A percentile compares a stretch with the other conserved stretches of the same genome.
Evolutionary conservation across 164 flowering plant species (phyloP).

Genomic region (Buxus sempervirens): DNA sequence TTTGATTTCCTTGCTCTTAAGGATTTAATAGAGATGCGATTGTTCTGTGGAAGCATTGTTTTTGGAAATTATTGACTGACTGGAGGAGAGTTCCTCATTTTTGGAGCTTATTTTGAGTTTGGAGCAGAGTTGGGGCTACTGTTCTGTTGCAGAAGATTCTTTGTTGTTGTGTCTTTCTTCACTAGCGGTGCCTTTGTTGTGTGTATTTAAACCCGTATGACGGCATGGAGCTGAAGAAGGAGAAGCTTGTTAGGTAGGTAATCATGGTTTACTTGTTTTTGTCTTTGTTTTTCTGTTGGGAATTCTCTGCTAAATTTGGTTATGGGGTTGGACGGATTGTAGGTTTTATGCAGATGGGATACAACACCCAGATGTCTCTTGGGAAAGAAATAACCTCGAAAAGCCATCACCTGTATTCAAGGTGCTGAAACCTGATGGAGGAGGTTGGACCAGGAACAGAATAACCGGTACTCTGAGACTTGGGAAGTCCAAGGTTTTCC

Average conservation of each 20-base stretch:
- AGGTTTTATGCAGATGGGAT: slow-evolving; percentile 66
- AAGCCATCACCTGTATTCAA: slow-evolving; percentile 35
- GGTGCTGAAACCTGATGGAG: slow-evolving; percentile 28
- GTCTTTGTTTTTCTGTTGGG: not conserved
- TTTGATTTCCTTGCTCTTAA: no score
- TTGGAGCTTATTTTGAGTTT: no score
- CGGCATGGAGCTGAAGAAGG: slow-evolving; percentile 50
- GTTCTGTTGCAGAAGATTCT: no score
- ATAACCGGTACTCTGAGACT: slow-evolving; percentile 25
- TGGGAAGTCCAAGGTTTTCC: slow-evolving; percentile 45
- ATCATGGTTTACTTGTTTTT: slow-evolving; percentile 1
- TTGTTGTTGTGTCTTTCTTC: no score
- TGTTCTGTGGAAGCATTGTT: no score
- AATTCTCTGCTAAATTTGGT: slow-evolving; percentile 5
- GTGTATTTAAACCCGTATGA: not conserved
- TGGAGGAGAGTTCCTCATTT: no score
- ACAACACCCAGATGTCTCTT: slow-evolving; percentile 25
- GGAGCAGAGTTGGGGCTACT: no score
- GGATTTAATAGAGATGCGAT: no score
- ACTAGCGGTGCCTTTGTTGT: not conserved
- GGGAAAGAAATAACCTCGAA: slow-evolving; percentile 34
- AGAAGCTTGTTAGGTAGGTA: slow-evolving; percentile 55
- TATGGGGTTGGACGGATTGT: slow-evolving; percentile 7
- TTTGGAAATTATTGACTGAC: no score
- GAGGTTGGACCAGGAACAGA: slow-evolving; percentile 22